phyloP scores from a whole-genome alignment of 768 basidiomycete genomes.

The Russula virescens region DNA sequence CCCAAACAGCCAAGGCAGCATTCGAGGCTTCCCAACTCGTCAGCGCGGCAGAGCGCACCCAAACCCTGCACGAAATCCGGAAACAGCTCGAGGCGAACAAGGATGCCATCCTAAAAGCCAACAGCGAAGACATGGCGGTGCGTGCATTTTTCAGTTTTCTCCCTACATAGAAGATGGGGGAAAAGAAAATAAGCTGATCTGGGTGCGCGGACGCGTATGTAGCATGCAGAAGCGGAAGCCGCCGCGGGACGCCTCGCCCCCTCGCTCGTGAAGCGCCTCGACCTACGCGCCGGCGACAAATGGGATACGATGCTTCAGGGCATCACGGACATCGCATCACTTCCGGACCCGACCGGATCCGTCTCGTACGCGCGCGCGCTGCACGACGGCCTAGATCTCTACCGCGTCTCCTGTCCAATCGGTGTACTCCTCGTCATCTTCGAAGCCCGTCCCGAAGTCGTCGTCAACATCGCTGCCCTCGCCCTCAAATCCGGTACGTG shows the following conservation, averaged over 20 bases:
- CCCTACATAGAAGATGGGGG: too few species aligned
- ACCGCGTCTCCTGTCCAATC: constrained; percentile 93
- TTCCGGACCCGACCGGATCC: constrained; percentile 82
- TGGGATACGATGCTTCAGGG: constrained; percentile 95
- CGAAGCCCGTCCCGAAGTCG: constrained; percentile 95
- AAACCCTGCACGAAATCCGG: constrained; percentile 66
- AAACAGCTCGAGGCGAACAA: constrained; percentile 59
- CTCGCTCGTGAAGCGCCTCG: constrained; percentile 80
- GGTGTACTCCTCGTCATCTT: constrained; percentile 96
- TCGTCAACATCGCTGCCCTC: constrained; percentile 92
- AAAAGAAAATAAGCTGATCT: too few species aligned
- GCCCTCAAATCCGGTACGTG: constrained; percentile 88
- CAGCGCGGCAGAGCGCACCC: constrained; percentile 56
- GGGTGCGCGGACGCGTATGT: constrained; percentile 53
- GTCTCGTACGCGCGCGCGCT: constrained; percentile 88
- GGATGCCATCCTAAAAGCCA: constrained; percentile 70
- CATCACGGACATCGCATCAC: constrained; percentile 74
- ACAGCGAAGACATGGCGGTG: constrained; percentile 64
- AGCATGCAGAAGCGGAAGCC: constrained; percentile 56
- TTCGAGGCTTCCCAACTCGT: constrained; percentile 87
- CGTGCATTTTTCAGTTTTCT: constrained; percentile 29
- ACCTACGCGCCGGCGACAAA: constrained; percentile 74
- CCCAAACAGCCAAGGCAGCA: constrained; percentile 71
- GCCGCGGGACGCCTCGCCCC: constrained; percentile 72
- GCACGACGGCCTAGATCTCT: constrained; percentile 81